Evolutionary conservation across 352 stramenopile species (phyloP).

Genomic region (Phytopythium aichiense): DNA sequence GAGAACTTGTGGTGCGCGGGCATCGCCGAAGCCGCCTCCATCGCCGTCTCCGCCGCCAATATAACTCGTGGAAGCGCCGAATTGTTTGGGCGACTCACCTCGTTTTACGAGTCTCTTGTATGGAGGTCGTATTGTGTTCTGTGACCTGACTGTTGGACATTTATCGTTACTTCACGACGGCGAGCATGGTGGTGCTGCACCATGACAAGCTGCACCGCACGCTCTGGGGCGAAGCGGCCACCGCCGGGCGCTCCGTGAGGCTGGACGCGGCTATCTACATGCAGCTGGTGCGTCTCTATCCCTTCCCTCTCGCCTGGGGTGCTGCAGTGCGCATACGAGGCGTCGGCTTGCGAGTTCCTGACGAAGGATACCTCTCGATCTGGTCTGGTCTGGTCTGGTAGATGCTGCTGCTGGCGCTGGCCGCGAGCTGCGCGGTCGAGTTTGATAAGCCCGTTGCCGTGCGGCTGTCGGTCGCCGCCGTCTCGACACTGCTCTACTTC

Average conservation of each 20-base stretch:
- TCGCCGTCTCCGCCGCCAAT: constrained; percentile 8
- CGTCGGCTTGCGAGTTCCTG: background rate
- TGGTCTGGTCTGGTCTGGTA: too few species aligned
- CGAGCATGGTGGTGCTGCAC: constrained; percentile 58
- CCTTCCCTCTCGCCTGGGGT: background rate
- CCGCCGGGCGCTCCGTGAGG: constrained; percentile 33
- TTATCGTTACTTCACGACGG: background rate
- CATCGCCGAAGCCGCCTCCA: background rate
- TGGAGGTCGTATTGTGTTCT: constrained; percentile 7
- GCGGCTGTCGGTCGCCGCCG: constrained; percentile 28
- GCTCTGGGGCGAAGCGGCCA: constrained; percentile 48
- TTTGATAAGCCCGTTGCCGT: constrained; percentile 55
- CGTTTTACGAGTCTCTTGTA: too few species aligned
- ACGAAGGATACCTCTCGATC: background rate
- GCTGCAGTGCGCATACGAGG: background rate
- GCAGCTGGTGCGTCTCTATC: constrained; percentile 34
- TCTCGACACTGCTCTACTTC: constrained; percentile 49
- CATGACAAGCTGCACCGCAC: constrained; percentile 56
- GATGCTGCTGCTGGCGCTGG: constrained; percentile 27
- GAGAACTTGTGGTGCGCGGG: constrained; percentile 70
- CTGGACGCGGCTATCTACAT: constrained; percentile 39
- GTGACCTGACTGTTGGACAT: too few species aligned
- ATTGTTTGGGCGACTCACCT: too few species aligned
- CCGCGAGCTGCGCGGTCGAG: constrained; percentile 26
- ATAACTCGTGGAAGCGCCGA: too few species aligned